These are phyloP conservation scores for Erysimum cheiranthoides DNA, from an alignment of 345 rosid species.

Conservation along the genomic window DNA sequence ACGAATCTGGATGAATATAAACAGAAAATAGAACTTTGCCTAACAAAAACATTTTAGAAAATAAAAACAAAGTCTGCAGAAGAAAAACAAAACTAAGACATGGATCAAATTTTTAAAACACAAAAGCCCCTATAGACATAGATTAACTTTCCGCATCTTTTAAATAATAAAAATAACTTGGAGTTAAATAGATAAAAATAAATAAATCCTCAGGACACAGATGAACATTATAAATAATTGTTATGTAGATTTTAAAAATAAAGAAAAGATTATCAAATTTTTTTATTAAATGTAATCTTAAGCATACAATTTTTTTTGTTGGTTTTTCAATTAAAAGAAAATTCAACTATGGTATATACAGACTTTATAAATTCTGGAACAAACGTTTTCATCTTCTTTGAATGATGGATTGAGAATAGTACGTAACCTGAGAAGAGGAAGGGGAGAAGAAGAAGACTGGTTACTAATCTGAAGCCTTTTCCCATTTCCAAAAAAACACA, in stretches of 20 bases:
- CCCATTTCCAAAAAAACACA: conserved; percentile 40
- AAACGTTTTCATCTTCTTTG: conserved; percentile 5
- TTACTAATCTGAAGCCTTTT: conserved; percentile 31
- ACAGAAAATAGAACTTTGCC: not conserved
- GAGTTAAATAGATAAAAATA: too few species aligned
- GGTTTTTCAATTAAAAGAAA: not conserved
- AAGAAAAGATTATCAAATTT: too few species aligned
- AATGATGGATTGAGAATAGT: conserved; percentile 32
- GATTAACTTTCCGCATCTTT: conserved; percentile 28
- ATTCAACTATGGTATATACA: not conserved
- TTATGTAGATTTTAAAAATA: too few species aligned
- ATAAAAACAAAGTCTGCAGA: not conserved
- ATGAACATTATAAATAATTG: not conserved
- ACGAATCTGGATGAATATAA: not conserved
- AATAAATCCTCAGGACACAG: not conserved
- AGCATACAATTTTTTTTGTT: too few species aligned
- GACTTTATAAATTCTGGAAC: not conserved
- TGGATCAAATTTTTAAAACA: not conserved
- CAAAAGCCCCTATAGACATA: conserved; percentile 8
- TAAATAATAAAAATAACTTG: not conserved
- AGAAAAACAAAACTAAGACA: conserved; percentile 17
- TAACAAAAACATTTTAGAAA: not conserved
- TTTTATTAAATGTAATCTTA: too few species aligned
- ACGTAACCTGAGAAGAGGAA: conserved; percentile 43
- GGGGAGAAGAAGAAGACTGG: conserved; percentile 39